phyloP scores from a whole-genome alignment of 2,329 filamentous ascomycete genomes.

The Keithomyces neogunnii region DNA sequence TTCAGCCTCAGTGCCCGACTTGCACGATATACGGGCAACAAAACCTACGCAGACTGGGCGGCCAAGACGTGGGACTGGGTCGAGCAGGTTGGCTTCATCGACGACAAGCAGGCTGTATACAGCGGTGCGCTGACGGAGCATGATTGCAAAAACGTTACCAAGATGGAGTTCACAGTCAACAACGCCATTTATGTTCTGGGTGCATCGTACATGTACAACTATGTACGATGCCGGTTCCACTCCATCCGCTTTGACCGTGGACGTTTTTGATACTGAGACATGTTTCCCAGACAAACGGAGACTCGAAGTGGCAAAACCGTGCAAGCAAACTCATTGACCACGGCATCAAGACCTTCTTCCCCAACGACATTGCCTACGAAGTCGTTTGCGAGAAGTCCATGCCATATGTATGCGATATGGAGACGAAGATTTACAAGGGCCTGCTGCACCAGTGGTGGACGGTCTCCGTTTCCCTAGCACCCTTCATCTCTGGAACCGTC shows the following conservation, averaged over 20 bases:
- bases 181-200: constrained; percentile 50
- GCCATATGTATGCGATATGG: constrained; percentile 55
- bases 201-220: constrained; percentile 57
- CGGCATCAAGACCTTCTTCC: constrained; percentile 42
- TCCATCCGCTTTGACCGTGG: constrained; percentile 1
- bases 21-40: constrained; percentile 59
- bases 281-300: constrained; percentile 34
- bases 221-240: constrained; percentile 20
- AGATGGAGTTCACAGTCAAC: constrained; percentile 53
- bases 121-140: constrained; percentile 45
- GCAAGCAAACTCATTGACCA: constrained; percentile 30
- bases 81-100: constrained; percentile 45
- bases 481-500: constrained; percentile 40
- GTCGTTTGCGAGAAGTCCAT: constrained; percentile 46
- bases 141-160: constrained; percentile 47
- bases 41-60: constrained; percentile 56
- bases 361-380: constrained; percentile 49
- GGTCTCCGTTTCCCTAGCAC: constrained; percentile 43
- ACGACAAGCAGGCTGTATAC: constrained; percentile 47
- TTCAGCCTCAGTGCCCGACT: constrained; percentile 60
- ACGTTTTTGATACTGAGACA: constrained; percentile 1
- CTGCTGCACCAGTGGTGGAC: constrained; percentile 50
- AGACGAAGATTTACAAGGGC: constrained; percentile 47
- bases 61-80: constrained; percentile 57
- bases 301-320: constrained; percentile 41